Percentiles rank a stretch among this genome's conserved stretches.
These are phyloP conservation scores for Pseudozyma pruni DNA, from an alignment of 1,284 basidiomycete genomes.

Conservation along the genomic window DNA sequence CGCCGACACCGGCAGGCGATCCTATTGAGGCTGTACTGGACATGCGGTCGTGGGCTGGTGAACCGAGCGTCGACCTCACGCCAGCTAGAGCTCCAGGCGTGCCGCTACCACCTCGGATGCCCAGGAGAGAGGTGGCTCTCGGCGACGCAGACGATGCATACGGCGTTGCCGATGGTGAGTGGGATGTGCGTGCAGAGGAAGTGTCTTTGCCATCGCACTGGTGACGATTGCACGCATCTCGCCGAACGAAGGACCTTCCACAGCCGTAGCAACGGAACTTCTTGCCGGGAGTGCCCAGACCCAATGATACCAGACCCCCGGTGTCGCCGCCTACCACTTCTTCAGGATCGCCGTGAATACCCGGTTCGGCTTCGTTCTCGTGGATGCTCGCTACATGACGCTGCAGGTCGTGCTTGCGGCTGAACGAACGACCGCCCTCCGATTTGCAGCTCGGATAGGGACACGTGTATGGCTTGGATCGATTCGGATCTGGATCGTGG, in stretches of 20 bases:
- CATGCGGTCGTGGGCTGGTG: background rate
- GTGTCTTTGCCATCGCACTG: constrained; percentile 46
- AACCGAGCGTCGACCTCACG: constrained; percentile 3
- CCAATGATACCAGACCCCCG: constrained; percentile 55
- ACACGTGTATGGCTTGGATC: constrained; percentile 84
- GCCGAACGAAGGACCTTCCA: constrained; percentile 60
- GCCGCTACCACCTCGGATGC: constrained; percentile 7
- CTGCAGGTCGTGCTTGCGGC: constrained; percentile 86
- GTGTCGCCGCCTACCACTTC: constrained; percentile 46
- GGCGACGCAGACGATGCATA: constrained; percentile 25
- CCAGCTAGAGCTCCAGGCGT: constrained; percentile 3
- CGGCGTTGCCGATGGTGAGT: constrained; percentile 24
- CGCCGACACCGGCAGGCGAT: constrained; percentile 10
- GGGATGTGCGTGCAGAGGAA: constrained; percentile 13
- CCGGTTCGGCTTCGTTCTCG: constrained; percentile 63
- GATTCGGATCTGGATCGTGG: constrained; percentile 79
- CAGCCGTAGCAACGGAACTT: constrained; percentile 65
- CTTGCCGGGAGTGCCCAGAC: constrained; percentile 60
- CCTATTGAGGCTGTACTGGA: constrained; percentile 8
- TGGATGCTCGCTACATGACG: constrained; percentile 87
- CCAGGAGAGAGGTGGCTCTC: constrained; percentile 8
- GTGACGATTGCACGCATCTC: constrained; percentile 61
- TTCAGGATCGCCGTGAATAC: constrained; percentile 51
- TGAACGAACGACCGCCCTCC: constrained; percentile 78
- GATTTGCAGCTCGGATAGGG: constrained; percentile 77